Evolutionary conservation across 371 early-diverging fungal species (phyloP).

Genomic region (Globomyces sp.): DNA sequence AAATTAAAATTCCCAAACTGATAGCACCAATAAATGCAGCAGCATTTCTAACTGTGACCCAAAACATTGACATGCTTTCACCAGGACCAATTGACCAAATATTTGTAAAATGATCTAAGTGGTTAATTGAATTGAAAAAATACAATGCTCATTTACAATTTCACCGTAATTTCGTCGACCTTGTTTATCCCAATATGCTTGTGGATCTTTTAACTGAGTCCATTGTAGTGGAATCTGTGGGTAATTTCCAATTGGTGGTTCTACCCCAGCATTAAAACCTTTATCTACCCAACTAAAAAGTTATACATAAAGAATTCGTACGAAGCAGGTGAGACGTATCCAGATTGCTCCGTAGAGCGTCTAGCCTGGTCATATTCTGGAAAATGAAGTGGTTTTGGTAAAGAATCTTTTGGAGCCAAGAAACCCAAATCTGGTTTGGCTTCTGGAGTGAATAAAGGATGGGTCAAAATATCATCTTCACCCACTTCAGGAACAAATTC

Average conservation of each 20-base stretch:
- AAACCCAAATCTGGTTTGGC: constrained; percentile 31
- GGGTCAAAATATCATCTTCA: constrained; percentile 32
- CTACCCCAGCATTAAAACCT: constrained; percentile 29
- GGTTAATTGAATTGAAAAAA: too few relatives aligned
- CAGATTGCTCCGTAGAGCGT: constrained; percentile 16
- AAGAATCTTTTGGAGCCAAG: not conserved
- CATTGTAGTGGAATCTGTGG: constrained; percentile 42
- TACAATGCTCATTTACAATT: constrained; percentile 35
- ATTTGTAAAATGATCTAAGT: constrained; percentile 35
- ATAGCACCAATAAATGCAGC: constrained; percentile 29
- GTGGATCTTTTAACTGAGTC: constrained; percentile 44
- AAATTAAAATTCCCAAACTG: constrained; percentile 24
- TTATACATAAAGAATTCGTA: not conserved
- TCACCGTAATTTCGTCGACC: constrained; percentile 54
- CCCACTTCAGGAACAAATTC: constrained; percentile 17
- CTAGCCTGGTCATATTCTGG: constrained; percentile 48
- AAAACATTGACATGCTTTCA: constrained; percentile 20
- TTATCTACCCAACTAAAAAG: constrained; percentile 6
- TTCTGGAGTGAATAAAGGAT: constrained; percentile 46
- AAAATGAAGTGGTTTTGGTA: constrained; percentile 38
- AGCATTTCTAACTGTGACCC: constrained; percentile 25
- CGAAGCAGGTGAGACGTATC: not conserved
- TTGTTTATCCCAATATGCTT: constrained; percentile 55
- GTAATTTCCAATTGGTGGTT: constrained; percentile 49
- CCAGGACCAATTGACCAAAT: constrained; percentile 40